These are phyloP conservation scores for Cudoniella acicularis DNA, from an alignment of 495 filamentous ascomycete genomes.

Conservation along the genomic window DNA sequence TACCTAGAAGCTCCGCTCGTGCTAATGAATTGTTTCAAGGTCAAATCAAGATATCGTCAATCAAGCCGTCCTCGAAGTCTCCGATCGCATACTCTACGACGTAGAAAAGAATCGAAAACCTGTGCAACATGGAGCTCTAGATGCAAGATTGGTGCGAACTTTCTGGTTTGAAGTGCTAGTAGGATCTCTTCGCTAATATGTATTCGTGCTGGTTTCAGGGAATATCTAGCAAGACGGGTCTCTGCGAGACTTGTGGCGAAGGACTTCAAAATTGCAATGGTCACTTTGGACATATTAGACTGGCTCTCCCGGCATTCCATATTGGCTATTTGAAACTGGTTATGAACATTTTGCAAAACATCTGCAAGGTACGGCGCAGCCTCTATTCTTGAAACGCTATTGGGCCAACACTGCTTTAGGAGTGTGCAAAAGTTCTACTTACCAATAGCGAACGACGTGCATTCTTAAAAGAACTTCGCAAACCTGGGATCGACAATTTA, in stretches of 20 bases:
- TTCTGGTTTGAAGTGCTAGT: no score
- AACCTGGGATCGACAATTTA: conserved; percentile 82
- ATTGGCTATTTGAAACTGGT: conserved; percentile 93
- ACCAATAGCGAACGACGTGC: conserved; percentile 67
- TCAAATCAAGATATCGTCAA: conserved; percentile 91
- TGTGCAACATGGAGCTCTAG: conserved; percentile 78
- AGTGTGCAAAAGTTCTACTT: conserved; percentile 73
- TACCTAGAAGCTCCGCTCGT: not conserved
- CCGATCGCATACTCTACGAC: conserved; percentile 87
- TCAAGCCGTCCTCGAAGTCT: conserved; percentile 89
- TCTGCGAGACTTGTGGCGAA: conserved; percentile 79
- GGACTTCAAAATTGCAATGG: conserved; percentile 79
- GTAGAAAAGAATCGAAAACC: conserved; percentile 66
- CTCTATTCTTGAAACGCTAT: not conserved
- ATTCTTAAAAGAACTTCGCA: conserved; percentile 73
- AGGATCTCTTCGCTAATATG: no score
- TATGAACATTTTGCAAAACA: conserved; percentile 81
- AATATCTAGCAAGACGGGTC: conserved; percentile 69
- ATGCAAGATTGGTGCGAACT: conserved; percentile 63
- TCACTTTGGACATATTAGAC: conserved; percentile 88
- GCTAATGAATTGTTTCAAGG: conserved; percentile 37
- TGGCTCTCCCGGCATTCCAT: conserved; percentile 89
- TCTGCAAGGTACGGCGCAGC: conserved; percentile 66
- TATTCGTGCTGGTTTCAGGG: no score
- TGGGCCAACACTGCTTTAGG: conserved; percentile 32